Evolutionary conservation across 192 early-diverging fungal genomes (phyloP), one percentile per base, ranked within the genome.

Genomic region (Oehlia diaphana): DNA sequence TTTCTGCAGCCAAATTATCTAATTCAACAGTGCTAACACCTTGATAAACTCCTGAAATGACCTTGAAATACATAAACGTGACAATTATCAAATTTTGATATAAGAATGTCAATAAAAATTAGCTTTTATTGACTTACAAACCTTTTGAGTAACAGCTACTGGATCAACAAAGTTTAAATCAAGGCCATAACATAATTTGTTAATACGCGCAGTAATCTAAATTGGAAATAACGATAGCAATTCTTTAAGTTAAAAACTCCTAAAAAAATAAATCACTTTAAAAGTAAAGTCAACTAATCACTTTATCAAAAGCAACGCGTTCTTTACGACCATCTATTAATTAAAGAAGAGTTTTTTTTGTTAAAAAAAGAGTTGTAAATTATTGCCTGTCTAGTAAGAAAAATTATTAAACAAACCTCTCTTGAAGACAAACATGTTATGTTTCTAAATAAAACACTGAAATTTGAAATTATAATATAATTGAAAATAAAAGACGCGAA

Each of bases 111-210:
- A 16, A 37, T 69, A 8, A 44, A 26, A 31, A 31, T 31, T 31
- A 31, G 31, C 2, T 2, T 31, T 31, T 28, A 63, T 42, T 61
- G 2, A 21, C 4, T 19, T 19, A 61, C 92, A 89, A 77, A 97
- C 96, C 92, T 97, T 98, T 84, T 97, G 95, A 50, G 98, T 91
- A 16, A 99, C 92, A 21, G 93, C 88, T n/a, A 93, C 94, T 47
- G 97, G 95, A 87, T 98, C 96, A 44, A 99, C 93, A 87, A 91
- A 98, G 90, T 96, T 95, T 77, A 91, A 92, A 89, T 99, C 95
- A 63, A 99, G 88, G 3, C 96, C 95, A 86, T 98, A 96, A 86
- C 96, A 97, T 12, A 99, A 92, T 89, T 99, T 99, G 88, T 92
- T 93, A 82, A 99, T 95, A 73, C 98, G 89, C 9, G 93, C 90